Evolutionary conservation across 768 basidiomycete genomes (phyloP), one percentile per base, ranked within the genome.

Genomic region (Lactifluus subvellereus): DNA sequence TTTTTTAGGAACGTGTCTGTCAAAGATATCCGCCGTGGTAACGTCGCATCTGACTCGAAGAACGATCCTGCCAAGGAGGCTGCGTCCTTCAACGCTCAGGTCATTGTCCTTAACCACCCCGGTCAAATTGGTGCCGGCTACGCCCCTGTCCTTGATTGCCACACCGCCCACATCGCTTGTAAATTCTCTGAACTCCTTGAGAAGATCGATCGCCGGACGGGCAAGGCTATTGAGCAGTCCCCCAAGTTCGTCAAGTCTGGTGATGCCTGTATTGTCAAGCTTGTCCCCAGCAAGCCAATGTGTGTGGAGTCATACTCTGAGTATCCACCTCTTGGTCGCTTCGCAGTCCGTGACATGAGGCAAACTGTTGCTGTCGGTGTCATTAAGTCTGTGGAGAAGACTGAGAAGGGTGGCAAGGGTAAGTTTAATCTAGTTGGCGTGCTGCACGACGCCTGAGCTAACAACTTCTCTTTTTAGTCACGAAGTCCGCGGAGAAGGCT

Each of bases 231-330:
- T 62, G 95, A 97, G 77, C 79, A 80, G 72, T 33, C 75, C 60
- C 97, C 97, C 79, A 99, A 99, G 79, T 94, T 93, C 78, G 90
- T 99, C 86, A 99, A 98, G 85, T 95, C 93, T 63, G 97, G 97
- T 78, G 97, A 99, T 81, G 94, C 96, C 67, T 92, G 90, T 83
- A 99, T 99, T 72, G 94, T 94, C 81, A 97, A 97, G 81, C 90
- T 97, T 67, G 79, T 96, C 71, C 93, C 94, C 68, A 86, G 85
- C 80, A 97, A 98, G 86, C 95, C 95, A 68, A 94, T 96, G 89
- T 89, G 88, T 80, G 88, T 89, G 66, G 87, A 95, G 82, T 84
- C 89, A 47, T 97, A 94, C 85, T 87, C 88, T 74, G 91, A 94
- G 78, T 99, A 98, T 81, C 96, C 97, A 71, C 97, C 97, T 78